These are phyloP conservation scores for Capsicum baccatum DNA, from an alignment of 257 asterid genomes.

Conservation along the genomic window DNA sequence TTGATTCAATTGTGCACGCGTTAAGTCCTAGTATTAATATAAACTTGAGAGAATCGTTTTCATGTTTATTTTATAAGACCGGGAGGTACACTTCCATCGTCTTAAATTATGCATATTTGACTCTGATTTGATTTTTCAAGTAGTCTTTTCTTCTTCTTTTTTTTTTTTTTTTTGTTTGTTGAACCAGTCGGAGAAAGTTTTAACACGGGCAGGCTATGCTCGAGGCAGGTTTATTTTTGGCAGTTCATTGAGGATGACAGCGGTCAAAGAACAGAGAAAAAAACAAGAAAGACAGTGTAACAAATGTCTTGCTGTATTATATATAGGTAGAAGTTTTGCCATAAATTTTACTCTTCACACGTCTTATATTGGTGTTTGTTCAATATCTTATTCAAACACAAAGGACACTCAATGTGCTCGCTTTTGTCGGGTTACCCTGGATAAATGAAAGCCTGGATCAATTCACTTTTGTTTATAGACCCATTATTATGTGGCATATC, in stretches of 20 bases:
- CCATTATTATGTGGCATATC: too few relatives aligned
- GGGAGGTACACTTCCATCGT: conserved; percentile 15
- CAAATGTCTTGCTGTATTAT: neutral
- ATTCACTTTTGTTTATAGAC: too few relatives aligned
- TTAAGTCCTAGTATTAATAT: neutral
- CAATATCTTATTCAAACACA: conserved; percentile 12
- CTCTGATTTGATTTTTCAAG: conserved; percentile 7
- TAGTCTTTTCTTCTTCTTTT: neutral
- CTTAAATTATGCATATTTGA: conserved; percentile 11
- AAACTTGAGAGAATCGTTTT: neutral
- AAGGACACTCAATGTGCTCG: neutral
- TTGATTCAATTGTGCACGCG: neutral
- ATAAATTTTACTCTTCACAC: neutral
- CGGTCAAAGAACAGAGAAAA: conserved; percentile 6
- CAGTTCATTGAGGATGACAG: neutral
- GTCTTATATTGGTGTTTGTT: conserved; percentile 23
- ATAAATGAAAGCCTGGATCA: too few relatives aligned
- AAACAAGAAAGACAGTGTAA: neutral
- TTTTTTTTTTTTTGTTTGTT: neutral
- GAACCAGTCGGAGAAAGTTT: conserved; percentile 27
- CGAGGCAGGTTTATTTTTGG: conserved; percentile 30
- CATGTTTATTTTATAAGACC: neutral
- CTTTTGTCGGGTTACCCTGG: too few relatives aligned
- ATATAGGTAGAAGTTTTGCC: neutral
- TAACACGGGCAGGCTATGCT: conserved; percentile 34